Evolutionary conservation across 2,329 filamentous ascomycete species (phyloP).

Genomic region (Cordyceps cicadae): DNA sequence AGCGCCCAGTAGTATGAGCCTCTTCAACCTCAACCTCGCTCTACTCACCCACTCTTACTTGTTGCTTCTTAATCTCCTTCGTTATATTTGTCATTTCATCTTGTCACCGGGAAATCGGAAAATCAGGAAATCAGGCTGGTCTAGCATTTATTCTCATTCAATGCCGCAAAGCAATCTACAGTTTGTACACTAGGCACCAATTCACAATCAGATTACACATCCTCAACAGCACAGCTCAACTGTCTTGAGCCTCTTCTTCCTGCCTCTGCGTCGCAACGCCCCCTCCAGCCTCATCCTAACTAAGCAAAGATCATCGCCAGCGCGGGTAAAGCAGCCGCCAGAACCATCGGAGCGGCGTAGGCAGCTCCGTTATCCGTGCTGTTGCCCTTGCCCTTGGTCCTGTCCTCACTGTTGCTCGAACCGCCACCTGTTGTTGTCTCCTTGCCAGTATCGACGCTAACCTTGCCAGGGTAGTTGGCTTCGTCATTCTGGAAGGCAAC

Average conservation of each 20-base stretch:
- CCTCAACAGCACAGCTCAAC: neutral
- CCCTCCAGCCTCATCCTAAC: conserved; percentile 1
- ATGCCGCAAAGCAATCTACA: conserved; percentile 9
- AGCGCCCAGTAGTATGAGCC: neutral
- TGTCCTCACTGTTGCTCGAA: conserved; percentile 10
- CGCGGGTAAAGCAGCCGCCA: conserved; percentile 26
- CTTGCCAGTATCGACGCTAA: conserved; percentile 28
- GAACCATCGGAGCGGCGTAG: conserved; percentile 23
- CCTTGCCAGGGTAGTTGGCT: conserved; percentile 38
- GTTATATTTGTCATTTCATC: too few relatives aligned
- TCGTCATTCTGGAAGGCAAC: conserved; percentile 35
- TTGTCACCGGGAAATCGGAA: neutral
- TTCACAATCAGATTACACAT: conserved; percentile 9
- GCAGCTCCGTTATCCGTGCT: conserved; percentile 21
- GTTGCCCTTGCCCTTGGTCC: neutral
- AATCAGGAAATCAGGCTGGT: neutral
- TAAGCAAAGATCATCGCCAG: conserved; percentile 28
- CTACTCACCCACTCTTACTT: neutral
- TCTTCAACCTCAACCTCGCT: neutral
- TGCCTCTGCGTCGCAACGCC: neutral
- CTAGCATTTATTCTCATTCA: neutral
- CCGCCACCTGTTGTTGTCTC: conserved; percentile 17
- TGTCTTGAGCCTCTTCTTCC: neutral
- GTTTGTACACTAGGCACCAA: conserved; percentile 8
- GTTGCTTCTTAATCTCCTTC: conserved; percentile 1